Evolutionary conservation across 2,329 filamentous ascomycete genomes (phyloP).

Genomic region (Phyllosticta citriasiana): DNA sequence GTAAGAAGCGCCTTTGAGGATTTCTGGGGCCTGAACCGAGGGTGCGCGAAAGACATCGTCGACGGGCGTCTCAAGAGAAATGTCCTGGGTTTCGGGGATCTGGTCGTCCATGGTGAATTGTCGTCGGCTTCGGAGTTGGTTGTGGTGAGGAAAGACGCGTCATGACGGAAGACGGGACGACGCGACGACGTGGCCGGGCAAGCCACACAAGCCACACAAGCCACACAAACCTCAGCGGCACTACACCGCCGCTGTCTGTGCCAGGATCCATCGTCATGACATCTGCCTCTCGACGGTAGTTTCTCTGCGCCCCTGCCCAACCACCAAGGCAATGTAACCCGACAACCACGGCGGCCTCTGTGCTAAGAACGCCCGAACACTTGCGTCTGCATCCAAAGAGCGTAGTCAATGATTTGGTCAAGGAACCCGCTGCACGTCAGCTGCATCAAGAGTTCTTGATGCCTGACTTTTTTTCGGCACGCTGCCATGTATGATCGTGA

Average conservation of each 20-base stretch:
- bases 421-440: constrained; percentile 11
- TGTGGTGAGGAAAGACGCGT: background rate
- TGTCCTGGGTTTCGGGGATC: constrained; percentile 18
- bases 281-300: background rate
- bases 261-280: background rate
- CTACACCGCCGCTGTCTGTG: background rate
- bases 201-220: background rate
- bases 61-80: constrained; percentile 26
- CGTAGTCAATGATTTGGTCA: background rate
- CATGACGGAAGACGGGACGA: background rate
- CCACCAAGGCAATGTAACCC: background rate
- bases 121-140: background rate
- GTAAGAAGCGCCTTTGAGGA: constrained; percentile 37
- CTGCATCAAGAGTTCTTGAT: constrained; percentile 2
- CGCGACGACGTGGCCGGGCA: background rate
- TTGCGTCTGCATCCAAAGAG: constrained; percentile 10
- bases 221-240: background rate
- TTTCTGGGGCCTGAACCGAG: constrained; percentile 30
- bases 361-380: constrained; percentile 17
- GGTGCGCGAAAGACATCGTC: constrained; percentile 37
- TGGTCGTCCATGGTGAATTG: constrained; percentile 18
- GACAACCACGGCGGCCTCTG: background rate
- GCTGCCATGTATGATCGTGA: background rate
- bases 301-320: background rate
- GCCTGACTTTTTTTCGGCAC: constrained; percentile 7